Evolutionary conservation across 179 eudicot genomes (phyloP).

Genomic region (Beta lomatogona): DNA sequence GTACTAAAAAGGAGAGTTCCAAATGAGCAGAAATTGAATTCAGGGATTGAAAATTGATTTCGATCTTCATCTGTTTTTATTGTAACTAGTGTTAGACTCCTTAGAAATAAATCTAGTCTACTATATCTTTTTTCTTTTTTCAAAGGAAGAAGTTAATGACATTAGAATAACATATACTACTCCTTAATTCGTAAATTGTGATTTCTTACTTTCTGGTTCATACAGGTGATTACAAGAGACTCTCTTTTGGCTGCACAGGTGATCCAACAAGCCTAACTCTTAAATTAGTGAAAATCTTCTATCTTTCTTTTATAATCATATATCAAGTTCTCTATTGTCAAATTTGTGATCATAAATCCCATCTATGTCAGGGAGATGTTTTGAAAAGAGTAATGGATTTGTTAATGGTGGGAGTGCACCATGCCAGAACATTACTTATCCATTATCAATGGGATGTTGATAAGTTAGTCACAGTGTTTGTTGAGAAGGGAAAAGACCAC

Average conservation of each 20-base stretch:
- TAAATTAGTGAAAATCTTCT: background rate
- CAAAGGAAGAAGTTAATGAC: no score
- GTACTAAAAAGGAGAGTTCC: no score
- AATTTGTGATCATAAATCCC: background rate
- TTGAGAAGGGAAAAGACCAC: conserved; percentile 54
- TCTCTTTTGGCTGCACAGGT: conserved; percentile 74
- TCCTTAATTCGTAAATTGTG: no score
- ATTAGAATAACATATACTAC: no score
- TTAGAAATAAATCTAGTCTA: no score
- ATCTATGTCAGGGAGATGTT: conserved; percentile 47
- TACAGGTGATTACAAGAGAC: conserved; percentile 63
- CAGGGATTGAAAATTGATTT: no score
- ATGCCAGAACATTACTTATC: conserved; percentile 71
- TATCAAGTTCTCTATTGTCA: background rate
- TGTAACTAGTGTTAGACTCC: no score
- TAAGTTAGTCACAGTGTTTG: conserved; percentile 52
- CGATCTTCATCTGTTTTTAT: no score
- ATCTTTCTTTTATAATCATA: background rate
- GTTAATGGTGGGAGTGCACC: conserved; percentile 57
- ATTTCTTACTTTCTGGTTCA: background rate
- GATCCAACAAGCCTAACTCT: background rate
- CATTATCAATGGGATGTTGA: conserved; percentile 74
- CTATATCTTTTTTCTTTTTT: no score
- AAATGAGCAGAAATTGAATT: no score
- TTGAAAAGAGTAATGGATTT: conserved; percentile 64